Evolutionary conservation across 2,329 filamentous ascomycete species (phyloP).

Genomic region (Tolypocladium ophioglossoides): DNA sequence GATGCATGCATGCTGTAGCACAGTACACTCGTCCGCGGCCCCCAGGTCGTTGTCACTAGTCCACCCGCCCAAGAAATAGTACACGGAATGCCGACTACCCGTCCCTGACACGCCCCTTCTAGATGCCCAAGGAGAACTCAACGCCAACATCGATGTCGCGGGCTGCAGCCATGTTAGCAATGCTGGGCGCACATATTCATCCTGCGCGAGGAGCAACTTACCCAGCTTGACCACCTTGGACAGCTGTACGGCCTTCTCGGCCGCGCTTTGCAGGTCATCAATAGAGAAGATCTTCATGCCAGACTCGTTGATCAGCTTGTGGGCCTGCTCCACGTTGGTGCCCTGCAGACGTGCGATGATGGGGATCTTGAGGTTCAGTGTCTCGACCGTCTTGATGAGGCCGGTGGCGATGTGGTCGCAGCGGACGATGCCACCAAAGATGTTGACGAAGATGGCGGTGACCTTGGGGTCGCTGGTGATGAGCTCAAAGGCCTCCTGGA

Average conservation of each 20-base stretch:
- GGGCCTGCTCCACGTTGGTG: constrained; percentile 94
- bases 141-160: constrained; percentile 96
- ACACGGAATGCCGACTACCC: constrained; percentile 11
- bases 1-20: not conserved
- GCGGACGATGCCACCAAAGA: constrained; percentile 97
- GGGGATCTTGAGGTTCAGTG: constrained; percentile 90
- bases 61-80: constrained; percentile 13
- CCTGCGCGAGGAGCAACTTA: constrained; percentile 32
- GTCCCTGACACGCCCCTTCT: constrained; percentile 23
- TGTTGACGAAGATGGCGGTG: constrained; percentile 98
- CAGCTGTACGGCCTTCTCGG: constrained; percentile 97
- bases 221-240: constrained; percentile 99
- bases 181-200: not conserved
- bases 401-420: constrained; percentile 96
- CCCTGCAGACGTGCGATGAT: constrained; percentile 96
- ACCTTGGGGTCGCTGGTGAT: constrained; percentile 99
- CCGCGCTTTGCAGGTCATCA: constrained; percentile 91
- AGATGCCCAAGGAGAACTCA: constrained; percentile 91
- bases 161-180: constrained; percentile 38
- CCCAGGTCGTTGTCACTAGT: not conserved
- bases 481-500: constrained; percentile 95
- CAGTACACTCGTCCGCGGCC: constrained; percentile 6
- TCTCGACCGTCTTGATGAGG: constrained; percentile 87
- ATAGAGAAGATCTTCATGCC: constrained; percentile 99
- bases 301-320: constrained; percentile 89